Conservation (phyloP, 1,139 yeast genomes). For the Barnettozyma hawaiiensis region DNA sequence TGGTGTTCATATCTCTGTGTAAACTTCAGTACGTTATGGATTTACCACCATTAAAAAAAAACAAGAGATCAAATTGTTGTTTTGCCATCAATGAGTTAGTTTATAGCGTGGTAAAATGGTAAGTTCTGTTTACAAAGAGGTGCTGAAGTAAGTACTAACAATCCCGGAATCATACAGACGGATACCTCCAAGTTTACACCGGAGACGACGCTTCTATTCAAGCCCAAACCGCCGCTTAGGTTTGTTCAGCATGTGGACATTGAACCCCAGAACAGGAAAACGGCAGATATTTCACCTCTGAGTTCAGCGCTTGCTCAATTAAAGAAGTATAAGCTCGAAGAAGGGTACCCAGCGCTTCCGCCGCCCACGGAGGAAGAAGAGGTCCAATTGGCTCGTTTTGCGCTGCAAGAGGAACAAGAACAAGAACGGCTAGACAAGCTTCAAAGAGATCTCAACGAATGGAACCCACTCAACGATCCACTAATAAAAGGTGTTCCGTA, state of each 20-base stretch:
- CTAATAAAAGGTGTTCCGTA: conserved; percentile 70
- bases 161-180: conserved; percentile 24
- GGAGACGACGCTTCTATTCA: conserved; percentile 58
- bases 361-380: conserved; percentile 12
- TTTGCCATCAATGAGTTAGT: too few relatives aligned
- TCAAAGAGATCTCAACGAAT: conserved; percentile 35
- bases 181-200: conserved; percentile 54
- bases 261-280: conserved; percentile 43
- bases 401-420: conserved; percentile 29
- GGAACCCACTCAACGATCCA: conserved; percentile 55
- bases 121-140: too few relatives aligned
- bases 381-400: conserved; percentile 13
- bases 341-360: conserved; percentile 17
- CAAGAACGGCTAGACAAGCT: conserved; percentile 21
- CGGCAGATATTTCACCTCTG: conserved; percentile 46
- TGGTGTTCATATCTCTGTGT: too few relatives aligned
- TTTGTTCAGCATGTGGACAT: conserved; percentile 50
- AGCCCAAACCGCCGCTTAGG: conserved; percentile 63
- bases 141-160: too few relatives aligned
- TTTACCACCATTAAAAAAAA: too few relatives aligned
- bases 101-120: too few relatives aligned
- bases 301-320: conserved; percentile 35
- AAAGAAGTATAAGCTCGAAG: conserved; percentile 33
- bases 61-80: too few relatives aligned
- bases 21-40: too few relatives aligned